Evolutionary conservation across 2,329 filamentous ascomycete species (phyloP).

Genomic region (Xylaria hypoxylon): DNA sequence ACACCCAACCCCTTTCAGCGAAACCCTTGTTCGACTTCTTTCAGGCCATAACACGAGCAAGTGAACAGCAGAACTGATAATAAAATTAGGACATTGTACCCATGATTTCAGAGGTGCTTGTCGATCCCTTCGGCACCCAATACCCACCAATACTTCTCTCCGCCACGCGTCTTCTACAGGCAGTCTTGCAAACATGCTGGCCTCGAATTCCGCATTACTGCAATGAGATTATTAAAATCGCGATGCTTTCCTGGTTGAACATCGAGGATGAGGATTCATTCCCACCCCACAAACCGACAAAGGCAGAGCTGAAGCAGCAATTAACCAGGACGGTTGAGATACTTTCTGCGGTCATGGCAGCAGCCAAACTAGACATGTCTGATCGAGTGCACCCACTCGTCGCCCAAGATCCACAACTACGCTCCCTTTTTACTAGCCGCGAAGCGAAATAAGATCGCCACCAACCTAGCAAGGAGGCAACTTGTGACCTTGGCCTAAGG

Average conservation of each 20-base stretch:
- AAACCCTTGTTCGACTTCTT: constrained; percentile 10
- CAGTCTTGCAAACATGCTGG: constrained; percentile 73
- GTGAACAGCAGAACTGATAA: constrained; percentile 20
- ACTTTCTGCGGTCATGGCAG: constrained; percentile 52
- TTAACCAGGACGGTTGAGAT: constrained; percentile 53
- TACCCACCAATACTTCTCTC: constrained; percentile 65
- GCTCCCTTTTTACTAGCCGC: constrained; percentile 48
- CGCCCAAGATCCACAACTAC: constrained; percentile 53
- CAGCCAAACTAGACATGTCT: constrained; percentile 46
- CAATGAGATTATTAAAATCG: constrained; percentile 71
- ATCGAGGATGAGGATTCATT: constrained; percentile 55
- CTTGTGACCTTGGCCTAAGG: constrained; percentile 18
- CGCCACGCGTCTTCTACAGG: constrained; percentile 65
- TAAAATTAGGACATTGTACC: constrained; percentile 71
- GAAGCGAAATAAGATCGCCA: constrained; percentile 23
- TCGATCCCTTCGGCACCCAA: constrained; percentile 74
- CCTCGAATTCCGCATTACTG: constrained; percentile 73
- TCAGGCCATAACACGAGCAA: background rate
- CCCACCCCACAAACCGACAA: constrained; percentile 24
- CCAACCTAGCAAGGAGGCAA: constrained; percentile 2
- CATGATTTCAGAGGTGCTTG: constrained; percentile 72
- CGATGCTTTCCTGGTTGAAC: constrained; percentile 73
- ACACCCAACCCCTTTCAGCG: background rate
- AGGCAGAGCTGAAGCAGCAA: constrained; percentile 48
- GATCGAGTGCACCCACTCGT: constrained; percentile 52